Evolutionary conservation across 495 filamentous ascomycete genomes (phyloP), one percentile per base, ranked within the genome.

Genomic region (Podospora bellae-mahoneyi): DNA sequence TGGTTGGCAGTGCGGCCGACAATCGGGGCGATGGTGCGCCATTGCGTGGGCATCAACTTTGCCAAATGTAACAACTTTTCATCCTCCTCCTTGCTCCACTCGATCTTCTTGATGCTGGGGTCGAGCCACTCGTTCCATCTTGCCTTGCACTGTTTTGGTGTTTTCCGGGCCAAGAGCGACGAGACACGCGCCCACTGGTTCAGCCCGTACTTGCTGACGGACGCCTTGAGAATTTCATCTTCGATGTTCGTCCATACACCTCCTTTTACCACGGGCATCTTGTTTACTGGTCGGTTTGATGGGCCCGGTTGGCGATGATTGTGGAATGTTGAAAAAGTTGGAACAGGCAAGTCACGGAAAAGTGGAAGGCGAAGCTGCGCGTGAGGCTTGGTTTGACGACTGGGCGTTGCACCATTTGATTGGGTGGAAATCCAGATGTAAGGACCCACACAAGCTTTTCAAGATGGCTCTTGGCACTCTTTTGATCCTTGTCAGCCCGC

Each of bases 121-220:
- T 98, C 95, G 69, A 99, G 87, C 94, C 95, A 99, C 86, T 99
- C 96, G 69, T 89, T 85, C 95, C 95, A 99, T 78, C 95, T 88
- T 59, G 95, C 96, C 81, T 98, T 98, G 86, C 95, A 98, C 81
- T 98, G 96, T 80, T 99, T 99, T 30, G 95, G 92, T 10, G 95
- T 97, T 79, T 99, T 99, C 70, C 96, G 91, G 75, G 95, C 94
- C 75, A 99, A 89, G 54, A 99, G 88, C 27, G 96, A 98, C 59
- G 95, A 97, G 55, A 97, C 94, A 76, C 95, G 95, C 75, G 96
- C 94, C 95, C 95, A 99, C 81, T 99, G 95, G 78, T 99, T 97
- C 48, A 99, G 86, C 64, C 94, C 94, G 82, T 97, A 97, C 80
- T 97, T 97, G 70, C 92, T 96, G 72, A 97, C 93, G 54, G 91